A percentile compares a stretch with the other conserved stretches of the same genome.
Evolutionary conservation across 352 stramenopile genomes (phyloP).

Genomic region (Thalassiosira exigua): DNA sequence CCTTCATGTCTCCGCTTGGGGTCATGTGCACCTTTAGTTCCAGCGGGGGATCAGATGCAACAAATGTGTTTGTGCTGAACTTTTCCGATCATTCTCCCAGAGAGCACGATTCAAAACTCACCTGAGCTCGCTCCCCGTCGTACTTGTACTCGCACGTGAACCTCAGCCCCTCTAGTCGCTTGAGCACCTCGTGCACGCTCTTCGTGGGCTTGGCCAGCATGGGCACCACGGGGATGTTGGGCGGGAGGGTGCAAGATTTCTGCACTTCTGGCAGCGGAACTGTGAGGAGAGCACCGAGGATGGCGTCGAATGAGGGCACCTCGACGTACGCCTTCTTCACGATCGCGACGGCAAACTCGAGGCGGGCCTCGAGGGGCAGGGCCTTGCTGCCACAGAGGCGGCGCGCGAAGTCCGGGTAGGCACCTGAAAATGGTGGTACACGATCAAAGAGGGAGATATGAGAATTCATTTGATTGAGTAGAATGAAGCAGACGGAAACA

Average conservation of each 20-base stretch:
- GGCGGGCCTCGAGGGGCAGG: slow-evolving; percentile 68
- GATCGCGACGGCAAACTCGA: slow-evolving; percentile 89
- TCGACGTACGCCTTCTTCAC: slow-evolving; percentile 99
- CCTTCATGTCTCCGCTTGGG: slow-evolving; percentile 88
- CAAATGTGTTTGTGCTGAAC: too few relatives aligned
- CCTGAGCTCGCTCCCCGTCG: slow-evolving; percentile 97
- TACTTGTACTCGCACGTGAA: slow-evolving; percentile 99
- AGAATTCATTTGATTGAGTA: too few relatives aligned
- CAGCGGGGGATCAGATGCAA: slow-evolving; percentile 22
- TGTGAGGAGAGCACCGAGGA: slow-evolving; percentile 91
- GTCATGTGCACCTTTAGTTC: slow-evolving; percentile 87
- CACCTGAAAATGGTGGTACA: slow-evolving; percentile 19
- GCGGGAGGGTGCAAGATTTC: slow-evolving; percentile 89
- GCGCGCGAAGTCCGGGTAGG: slow-evolving; percentile 44
- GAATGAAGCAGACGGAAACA: slow-evolving; percentile 1
- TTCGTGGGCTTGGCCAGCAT: slow-evolving; percentile 99
- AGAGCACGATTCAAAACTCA: too few relatives aligned
- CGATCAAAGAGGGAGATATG: slow-evolving; percentile 1
- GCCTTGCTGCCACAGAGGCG: slow-evolving; percentile 45
- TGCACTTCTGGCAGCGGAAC: slow-evolving; percentile 81
- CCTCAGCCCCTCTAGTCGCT: slow-evolving; percentile 92
- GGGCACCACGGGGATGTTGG: slow-evolving; percentile 96
- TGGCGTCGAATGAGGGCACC: slow-evolving; percentile 94
- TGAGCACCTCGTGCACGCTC: slow-evolving; percentile 94
- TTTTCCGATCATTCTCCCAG: too few relatives aligned